Base-by-base conservation (phyloP, 345 rosid genomes). In the Hibiscus trionum region DNA sequence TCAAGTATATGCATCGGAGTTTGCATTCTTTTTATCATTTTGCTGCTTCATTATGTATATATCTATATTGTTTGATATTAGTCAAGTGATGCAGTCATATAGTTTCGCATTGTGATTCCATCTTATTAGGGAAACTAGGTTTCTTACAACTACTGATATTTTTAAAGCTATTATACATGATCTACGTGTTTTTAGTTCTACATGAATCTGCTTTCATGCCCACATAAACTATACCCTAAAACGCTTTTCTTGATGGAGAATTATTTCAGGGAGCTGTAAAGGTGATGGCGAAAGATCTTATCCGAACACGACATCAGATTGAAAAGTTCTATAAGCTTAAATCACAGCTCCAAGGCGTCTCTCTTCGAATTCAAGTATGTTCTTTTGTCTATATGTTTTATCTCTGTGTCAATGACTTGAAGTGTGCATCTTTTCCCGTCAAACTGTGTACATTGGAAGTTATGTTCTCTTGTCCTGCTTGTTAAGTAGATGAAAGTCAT, bases 241-340 rank as follows among this genome's bases (percentile, higher is more conserved):
- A 61, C 49, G 26, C 68, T 15, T 59, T 11, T 35, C 73, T 27
- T 47, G 46, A 53, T 49, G 62, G 71, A 35, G 42, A 59, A 46
- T 67, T 61, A 35, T 77, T 66, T n/a, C 88, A 94, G 98, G 98
- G 98, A 77, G 96, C 97, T 70, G 97, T 94, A 42, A 91, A 86
- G 80, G 91, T 94, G 78, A 94, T 94, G 98, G 98, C 98, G 8
- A 94, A 94, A 77, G 98, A 94, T 75, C 96, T 94, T 70, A 91
- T 94, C 31, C 79, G 98, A 82, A 94, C 97, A 1, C 81, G 97
- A 3, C 97, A 91, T 82, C 97, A 94, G 84, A 85, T 94, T 76
- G 97, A 91, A 73, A 94, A 94, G 81, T 91, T 91, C 79, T 90
- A 94, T 73, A 91, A 87, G 80, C 91, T 91, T 63, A 94, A 91